Evolutionary conservation across 1,284 basidiomycete species (phyloP), one percentile per base, ranked within the genome.

Genomic region (Fomitopsis betulina): DNA sequence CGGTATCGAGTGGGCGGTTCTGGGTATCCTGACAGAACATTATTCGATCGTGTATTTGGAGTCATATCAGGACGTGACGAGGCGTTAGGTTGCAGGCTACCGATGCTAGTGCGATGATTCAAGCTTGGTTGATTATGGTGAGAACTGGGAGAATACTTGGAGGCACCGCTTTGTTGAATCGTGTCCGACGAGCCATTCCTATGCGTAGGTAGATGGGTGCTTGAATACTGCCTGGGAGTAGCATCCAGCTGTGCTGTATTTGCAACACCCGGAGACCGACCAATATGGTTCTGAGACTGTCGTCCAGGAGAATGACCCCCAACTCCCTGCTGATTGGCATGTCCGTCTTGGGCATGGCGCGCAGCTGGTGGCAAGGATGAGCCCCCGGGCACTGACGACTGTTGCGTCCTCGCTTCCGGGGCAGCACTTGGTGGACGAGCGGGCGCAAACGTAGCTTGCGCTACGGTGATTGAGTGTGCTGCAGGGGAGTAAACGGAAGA

Each of bases 101-200:
- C 60, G 12, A 61, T 60, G 50, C 63, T 69, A 8, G 63, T 60
- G 21, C 62, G 64, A 40, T 70, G 65, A 10, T 60, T 63, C 4
- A 70, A 54, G 27, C 59, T 61, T 51, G 65, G 68, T 37, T 63
- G 60, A n/a, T 62, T 58, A 35, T 58, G 43, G 40, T 62, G 58
- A 21, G 62, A 58, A 39, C 63, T 61, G 17, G 68, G 68, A 17
- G 67, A 68, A 4, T 66, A 62, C 51, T 65, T 68, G 35, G 61
- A 55, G 7, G 57, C 59, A 5, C 59, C 57, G 23, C 61, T 47
- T n/a, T 67, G 68, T n/a, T 64, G 56, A 13, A 72, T 69, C 10
- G 70, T 72, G 39, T 72, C 70, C 52, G 63, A 68, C 15, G 70
- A 72, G 12, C 69, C 69, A 51, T 71, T 71, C 40, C 69, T 68